These are phyloP conservation scores for Vigna mungo DNA, from an alignment of 306 rosid genomes.

Conservation along the genomic window DNA sequence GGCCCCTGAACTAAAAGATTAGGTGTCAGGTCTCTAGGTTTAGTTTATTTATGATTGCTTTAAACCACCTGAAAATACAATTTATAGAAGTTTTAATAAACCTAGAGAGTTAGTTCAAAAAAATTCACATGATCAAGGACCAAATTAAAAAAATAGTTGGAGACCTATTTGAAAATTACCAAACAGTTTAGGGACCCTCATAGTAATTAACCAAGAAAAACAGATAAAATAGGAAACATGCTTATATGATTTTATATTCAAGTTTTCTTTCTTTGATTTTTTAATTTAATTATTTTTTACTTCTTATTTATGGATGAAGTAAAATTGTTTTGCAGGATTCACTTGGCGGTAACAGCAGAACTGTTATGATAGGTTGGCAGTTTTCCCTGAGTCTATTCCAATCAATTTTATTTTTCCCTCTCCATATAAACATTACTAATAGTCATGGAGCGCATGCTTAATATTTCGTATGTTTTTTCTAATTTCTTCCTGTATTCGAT, in stretches of 20 bases:
- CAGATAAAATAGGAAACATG: conserved; percentile 25
- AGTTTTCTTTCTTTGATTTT: conserved; percentile 27
- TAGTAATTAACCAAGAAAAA: background rate
- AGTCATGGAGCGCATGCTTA: conserved; percentile 24
- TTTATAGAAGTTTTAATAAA: background rate
- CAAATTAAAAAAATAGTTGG: no score
- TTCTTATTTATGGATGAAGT: conserved; percentile 28
- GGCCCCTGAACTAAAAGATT: background rate
- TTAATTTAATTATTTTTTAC: background rate
- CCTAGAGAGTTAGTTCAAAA: no score
- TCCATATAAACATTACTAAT: conserved; percentile 13
- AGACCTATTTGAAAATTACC: background rate
- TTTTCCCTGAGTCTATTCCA: conserved; percentile 22
- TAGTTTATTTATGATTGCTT: no score
- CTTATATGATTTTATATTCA: conserved; percentile 14
- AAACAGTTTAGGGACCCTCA: background rate
- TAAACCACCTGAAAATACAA: no score
- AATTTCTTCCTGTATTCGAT: conserved; percentile 25
- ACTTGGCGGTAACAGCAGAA: conserved; percentile 98
- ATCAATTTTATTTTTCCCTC: background rate
- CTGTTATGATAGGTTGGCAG: conserved; percentile 91
- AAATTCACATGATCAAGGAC: no score
- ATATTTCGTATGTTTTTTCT: background rate
- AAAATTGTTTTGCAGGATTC: conserved; percentile 80
- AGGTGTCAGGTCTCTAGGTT: no score